phyloP scores from a whole-genome alignment of 1,284 basidiomycete species.

The Trichosporon ovoides region DNA sequence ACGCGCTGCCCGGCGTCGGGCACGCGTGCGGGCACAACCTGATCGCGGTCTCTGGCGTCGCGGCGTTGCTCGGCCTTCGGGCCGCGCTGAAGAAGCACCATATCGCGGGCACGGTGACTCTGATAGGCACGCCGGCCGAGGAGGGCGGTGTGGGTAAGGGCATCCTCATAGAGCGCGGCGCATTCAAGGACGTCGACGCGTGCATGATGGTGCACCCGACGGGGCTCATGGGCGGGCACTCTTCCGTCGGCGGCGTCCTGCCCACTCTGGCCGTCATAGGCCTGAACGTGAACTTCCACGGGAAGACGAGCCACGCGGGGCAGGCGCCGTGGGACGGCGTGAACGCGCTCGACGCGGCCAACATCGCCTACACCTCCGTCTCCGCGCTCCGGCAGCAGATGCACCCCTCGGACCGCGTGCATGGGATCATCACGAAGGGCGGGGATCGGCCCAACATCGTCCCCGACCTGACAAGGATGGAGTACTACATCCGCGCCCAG shows the following conservation, averaged over 20 bases:
- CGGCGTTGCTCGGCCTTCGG: conserved; percentile 66
- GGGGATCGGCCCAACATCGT: conserved; percentile 61
- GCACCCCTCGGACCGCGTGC: conserved; percentile 16
- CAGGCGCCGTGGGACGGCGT: conserved; percentile 59
- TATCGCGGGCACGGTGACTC: conserved; percentile 64
- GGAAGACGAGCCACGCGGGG: conserved; percentile 63
- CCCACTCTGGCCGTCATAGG: conserved; percentile 29
- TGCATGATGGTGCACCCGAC: conserved; percentile 33
- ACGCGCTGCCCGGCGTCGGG: conserved; percentile 53
- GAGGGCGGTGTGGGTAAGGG: conserved; percentile 77
- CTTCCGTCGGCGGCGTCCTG: conserved; percentile 18
- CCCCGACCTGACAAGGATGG: conserved; percentile 67
- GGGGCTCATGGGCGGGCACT: background rate
- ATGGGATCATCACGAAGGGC: conserved; percentile 50
- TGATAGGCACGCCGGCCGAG: conserved; percentile 83
- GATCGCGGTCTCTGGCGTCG: conserved; percentile 74
- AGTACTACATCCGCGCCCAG: conserved; percentile 63
- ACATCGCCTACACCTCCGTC: conserved; percentile 70
- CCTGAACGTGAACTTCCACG: conserved; percentile 32
- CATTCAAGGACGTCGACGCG: conserved; percentile 23
- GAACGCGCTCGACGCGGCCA: conserved; percentile 78
- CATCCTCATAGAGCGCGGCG: conserved; percentile 63
- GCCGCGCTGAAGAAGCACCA: conserved; percentile 61
- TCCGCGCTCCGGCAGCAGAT: conserved; percentile 67
- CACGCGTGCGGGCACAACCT: conserved; percentile 84